phyloP scores from a whole-genome alignment of 805 yeast genomes.

The Hermanozyma aechmeae region DNA sequence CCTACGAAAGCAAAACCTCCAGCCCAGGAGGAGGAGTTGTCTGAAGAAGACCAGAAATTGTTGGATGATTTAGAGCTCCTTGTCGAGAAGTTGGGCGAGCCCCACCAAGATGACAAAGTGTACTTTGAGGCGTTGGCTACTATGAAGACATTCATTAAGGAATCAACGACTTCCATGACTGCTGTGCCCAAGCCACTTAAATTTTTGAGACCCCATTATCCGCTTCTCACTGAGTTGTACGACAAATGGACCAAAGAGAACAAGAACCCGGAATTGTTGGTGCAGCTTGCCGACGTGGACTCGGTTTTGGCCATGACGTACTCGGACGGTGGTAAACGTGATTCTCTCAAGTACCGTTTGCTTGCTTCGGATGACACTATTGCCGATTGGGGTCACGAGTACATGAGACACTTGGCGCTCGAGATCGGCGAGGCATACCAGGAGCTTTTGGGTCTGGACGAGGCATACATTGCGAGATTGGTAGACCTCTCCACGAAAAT shows the following conservation, averaged over 20 bases:
- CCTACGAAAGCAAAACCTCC: constrained; percentile 15
- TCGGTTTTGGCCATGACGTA: constrained; percentile 95
- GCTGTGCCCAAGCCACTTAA: constrained; percentile 99
- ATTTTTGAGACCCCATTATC: constrained; percentile 83
- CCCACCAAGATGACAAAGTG: constrained; percentile 31
- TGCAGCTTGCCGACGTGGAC: constrained; percentile 73
- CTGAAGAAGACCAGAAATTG: constrained; percentile 86
- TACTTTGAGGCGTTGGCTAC: constrained; percentile 57
- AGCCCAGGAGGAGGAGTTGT: constrained; percentile 65
- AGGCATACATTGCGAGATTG: constrained; percentile 32
- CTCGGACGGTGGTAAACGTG: constrained; percentile 71
- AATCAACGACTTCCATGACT: constrained; percentile 96
- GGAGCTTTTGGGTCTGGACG: constrained; percentile 31
- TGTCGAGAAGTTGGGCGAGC: constrained; percentile 66
- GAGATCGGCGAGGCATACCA: constrained; percentile 88
- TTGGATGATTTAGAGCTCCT: constrained; percentile 80
- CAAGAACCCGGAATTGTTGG: constrained; percentile 28
- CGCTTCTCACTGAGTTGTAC: constrained; percentile 54
- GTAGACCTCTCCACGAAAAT: constrained; percentile 63
- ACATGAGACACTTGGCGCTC: constrained; percentile 88
- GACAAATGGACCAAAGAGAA: constrained; percentile 48
- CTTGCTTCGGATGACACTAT: constrained; percentile 42
- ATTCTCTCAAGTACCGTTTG: constrained; percentile 73
- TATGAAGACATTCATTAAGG: constrained; percentile 71
- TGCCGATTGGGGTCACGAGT: constrained; percentile 96